Conservation (phyloP, 169 alveolate genomes). For the Perkinsus olseni region DNA sequence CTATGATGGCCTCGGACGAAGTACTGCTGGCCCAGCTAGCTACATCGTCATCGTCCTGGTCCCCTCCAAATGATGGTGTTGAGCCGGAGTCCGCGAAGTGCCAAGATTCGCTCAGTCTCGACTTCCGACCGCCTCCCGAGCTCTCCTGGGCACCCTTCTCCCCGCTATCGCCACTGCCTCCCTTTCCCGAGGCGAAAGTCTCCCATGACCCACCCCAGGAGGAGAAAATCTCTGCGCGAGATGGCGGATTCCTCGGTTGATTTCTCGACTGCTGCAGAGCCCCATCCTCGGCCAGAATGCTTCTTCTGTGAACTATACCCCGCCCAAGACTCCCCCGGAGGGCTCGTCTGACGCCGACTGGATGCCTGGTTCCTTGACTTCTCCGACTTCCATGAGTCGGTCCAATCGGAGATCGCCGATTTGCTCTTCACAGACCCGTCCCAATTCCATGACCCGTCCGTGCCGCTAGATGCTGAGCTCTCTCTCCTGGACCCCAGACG, state of each 20-base stretch:
- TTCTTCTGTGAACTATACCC: too few relatives aligned
- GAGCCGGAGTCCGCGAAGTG: background rate
- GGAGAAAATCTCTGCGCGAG: too few relatives aligned
- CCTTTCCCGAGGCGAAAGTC: background rate
- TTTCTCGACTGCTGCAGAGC: too few relatives aligned
- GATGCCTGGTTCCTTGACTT: background rate
- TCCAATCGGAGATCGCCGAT: background rate
- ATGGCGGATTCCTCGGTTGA: too few relatives aligned
- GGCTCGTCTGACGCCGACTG: too few relatives aligned
- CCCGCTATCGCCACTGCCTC: background rate
- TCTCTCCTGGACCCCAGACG: background rate
- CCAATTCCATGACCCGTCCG: background rate
- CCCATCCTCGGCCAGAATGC: too few relatives aligned
- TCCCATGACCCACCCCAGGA: background rate
- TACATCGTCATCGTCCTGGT: background rate
- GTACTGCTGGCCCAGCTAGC: background rate
- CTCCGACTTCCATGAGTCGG: background rate
- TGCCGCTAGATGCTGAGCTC: background rate
- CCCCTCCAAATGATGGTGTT: background rate
- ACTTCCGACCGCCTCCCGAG: background rate
- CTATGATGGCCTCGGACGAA: background rate
- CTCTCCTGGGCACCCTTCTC: too few relatives aligned
- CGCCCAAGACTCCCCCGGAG: too few relatives aligned
- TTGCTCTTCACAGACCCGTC: background rate
- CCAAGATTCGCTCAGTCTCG: background rate